Evolutionary conservation across 129 eudicot genomes (phyloP), one percentile per base, ranked within the genome.

Genomic region (Flaveria trinervia): DNA sequence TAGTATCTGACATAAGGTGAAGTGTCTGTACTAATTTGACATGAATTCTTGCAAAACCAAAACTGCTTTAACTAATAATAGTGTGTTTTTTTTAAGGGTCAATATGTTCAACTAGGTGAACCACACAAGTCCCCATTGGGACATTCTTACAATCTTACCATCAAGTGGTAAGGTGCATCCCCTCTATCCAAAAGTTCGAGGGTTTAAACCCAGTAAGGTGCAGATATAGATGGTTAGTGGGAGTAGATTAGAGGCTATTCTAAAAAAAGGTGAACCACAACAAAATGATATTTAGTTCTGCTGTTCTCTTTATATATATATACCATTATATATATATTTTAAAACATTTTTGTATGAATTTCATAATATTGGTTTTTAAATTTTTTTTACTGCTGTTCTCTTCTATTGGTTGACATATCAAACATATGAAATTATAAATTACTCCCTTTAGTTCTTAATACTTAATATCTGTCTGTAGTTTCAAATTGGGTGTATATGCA

Each of bases 401-500:
- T 41, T 44, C 2, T 9, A 65, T 60, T 12, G 13, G 18, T 12
- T 18, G 18, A 3, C 30, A 28, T 46, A 30, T 77, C 39, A 50
- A 65, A 76, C 66, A 23, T 50, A 55, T 65, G 5, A 54, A 54
- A 30, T 30, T 30, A 30, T 30, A 30, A 30, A 30, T 30, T 30
- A 4, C 5, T 30, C 36, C 36, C 5, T 30, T 30, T 67, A 20
- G 26, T 26, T 11, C 2, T 64, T 20, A 20, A 20, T 20, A 20
- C 22, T 20, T 75, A 30, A 18, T 33, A 76, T 55, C 55, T 28
- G 16, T n/a, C 23, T 36, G 23, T 26, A 33, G 46, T 64, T 41
- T 22, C 55, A 51, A 36, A 56, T 77, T 69, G 81, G 75, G 48
- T 56, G 46, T 56, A 44, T 77, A 16, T 54, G 75, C 75, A 52